These are phyloP conservation scores for Volvariella volvacea DNA, from an alignment of 1,284 basidiomycete genomes.

Conservation along the genomic window DNA sequence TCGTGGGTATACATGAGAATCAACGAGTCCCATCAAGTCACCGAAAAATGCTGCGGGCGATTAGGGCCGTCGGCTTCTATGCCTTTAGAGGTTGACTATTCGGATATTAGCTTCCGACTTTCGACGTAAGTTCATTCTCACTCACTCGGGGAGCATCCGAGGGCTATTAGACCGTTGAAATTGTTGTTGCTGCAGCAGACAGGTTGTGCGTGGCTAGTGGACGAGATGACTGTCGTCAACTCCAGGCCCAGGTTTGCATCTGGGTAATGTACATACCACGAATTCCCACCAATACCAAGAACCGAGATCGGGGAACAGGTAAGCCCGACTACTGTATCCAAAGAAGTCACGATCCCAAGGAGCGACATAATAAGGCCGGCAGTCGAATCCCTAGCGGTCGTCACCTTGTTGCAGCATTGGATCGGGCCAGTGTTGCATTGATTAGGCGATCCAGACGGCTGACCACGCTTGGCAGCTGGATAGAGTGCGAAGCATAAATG, in stretches of 20 bases:
- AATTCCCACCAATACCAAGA: slow-evolving; percentile 20
- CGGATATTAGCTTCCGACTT: neutral
- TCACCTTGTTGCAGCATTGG: slow-evolving; percentile 34
- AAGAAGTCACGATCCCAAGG: slow-evolving; percentile 20
- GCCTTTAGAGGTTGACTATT: too few relatives aligned
- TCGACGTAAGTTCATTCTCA: slow-evolving; percentile 8
- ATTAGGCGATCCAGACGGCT: slow-evolving; percentile 21
- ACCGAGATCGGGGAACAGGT: slow-evolving; percentile 27
- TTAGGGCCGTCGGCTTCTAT: too few relatives aligned
- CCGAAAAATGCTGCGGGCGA: too few relatives aligned
- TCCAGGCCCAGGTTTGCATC: too few relatives aligned
- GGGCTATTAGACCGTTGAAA: slow-evolving; percentile 32
- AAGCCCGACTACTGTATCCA: slow-evolving; percentile 20
- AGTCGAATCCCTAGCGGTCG: slow-evolving; percentile 6
- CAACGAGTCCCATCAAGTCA: too few relatives aligned
- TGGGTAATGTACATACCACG: slow-evolving; percentile 40
- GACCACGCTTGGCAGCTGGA: slow-evolving; percentile 20
- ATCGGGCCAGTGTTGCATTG: slow-evolving; percentile 29
- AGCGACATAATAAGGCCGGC: slow-evolving; percentile 17
- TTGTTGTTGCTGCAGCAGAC: slow-evolving; percentile 38
- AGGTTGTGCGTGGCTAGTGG: slow-evolving; percentile 26
- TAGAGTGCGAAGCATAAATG: too few relatives aligned
- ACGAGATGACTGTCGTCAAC: neutral
- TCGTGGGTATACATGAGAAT: too few relatives aligned
- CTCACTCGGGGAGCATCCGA: slow-evolving; percentile 40